Conservation (phyloP, 257 asterid species). For the Solanum bulbocastanum region DNA sequence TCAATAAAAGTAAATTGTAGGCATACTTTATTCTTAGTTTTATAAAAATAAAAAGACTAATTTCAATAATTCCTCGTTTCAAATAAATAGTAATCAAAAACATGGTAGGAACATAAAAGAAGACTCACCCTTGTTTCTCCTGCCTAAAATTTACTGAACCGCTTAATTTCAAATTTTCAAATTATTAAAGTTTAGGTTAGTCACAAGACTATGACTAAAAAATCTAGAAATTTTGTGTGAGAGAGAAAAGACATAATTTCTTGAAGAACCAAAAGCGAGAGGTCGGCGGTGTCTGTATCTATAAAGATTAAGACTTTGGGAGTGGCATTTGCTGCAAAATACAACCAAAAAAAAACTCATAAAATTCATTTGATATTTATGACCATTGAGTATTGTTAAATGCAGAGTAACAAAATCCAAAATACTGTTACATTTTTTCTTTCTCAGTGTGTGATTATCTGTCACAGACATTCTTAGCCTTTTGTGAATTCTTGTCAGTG, state of each 20-base stretch:
- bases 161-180: neutral
- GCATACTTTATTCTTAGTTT: rapidly evolving
- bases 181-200: neutral
- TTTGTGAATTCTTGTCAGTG: neutral
- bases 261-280: neutral
- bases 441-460: neutral
- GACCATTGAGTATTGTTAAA: neutral
- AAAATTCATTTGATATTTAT: neutral
- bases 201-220: neutral
- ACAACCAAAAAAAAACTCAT: neutral
- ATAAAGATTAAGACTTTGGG: neutral
- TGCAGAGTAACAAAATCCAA: neutral
- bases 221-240: neutral
- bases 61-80: too few species aligned
- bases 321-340: neutral
- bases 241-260: neutral
- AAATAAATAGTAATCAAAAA: too few species aligned
- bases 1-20: rapidly evolving
- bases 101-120: too few species aligned
- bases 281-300: neutral
- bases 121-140: neutral
- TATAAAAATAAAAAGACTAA: too few species aligned
- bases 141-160: neutral
- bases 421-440: neutral
- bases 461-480: neutral